Conservation (phyloP, 192 early-diverging fungal genomes). For the Podila epicladia region DNA sequence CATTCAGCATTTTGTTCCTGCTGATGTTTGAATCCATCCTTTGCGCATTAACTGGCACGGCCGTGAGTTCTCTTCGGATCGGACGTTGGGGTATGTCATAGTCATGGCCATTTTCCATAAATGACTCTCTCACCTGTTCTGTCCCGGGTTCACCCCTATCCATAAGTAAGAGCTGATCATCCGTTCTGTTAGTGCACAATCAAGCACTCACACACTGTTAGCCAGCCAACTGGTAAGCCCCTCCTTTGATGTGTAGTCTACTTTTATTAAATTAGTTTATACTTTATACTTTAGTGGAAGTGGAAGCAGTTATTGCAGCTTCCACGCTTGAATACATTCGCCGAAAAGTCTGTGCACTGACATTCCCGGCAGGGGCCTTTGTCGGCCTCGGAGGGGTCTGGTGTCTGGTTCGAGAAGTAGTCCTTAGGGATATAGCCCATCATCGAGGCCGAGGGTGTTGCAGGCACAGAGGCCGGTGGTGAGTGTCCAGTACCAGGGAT, state of each 20-base stretch:
- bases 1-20: background rate
- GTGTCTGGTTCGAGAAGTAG: conserved; percentile 34
- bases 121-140: too few species aligned
- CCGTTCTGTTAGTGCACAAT: too few species aligned
- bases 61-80: background rate
- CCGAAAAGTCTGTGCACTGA: conserved; percentile 76
- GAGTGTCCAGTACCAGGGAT: conserved; percentile 28
- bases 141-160: too few species aligned
- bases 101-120: too few species aligned
- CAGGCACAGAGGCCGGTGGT: conserved; percentile 44
- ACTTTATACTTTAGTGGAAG: conserved; percentile 54
- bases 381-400: conserved; percentile 14
- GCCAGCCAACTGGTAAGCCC: too few species aligned
- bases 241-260: background rate
- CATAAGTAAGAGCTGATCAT: too few species aligned
- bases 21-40: background rate
- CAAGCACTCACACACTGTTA: too few species aligned
- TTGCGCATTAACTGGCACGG: background rate
- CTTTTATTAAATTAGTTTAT: background rate
- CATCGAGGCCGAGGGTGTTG: conserved; percentile 47
- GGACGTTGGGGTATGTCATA: too few species aligned
- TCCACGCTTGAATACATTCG: conserved; percentile 79
- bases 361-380: conserved; percentile 67
- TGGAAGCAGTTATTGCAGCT: conserved; percentile 90
- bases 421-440: conserved; percentile 58